Evolutionary conservation across 2,329 filamentous ascomycete species (phyloP).

Genomic region (Fusarium goolgardi): DNA sequence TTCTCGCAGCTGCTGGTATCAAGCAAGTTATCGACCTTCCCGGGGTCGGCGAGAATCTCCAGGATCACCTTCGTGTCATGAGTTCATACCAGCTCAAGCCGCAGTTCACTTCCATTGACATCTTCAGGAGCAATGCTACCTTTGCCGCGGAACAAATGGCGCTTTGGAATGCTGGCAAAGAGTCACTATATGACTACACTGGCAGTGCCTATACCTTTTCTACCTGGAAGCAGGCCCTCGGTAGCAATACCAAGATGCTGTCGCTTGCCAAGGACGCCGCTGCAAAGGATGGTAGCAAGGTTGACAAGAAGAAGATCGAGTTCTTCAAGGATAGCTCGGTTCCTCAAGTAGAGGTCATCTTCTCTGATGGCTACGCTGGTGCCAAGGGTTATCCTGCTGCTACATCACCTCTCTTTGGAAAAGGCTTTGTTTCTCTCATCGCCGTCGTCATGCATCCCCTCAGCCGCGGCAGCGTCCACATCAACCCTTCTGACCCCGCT

Average conservation of each 20-base stretch:
- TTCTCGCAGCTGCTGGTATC: slow-evolving; percentile 62
- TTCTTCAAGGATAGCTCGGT: slow-evolving; percentile 50
- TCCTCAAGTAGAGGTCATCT: slow-evolving; percentile 47
- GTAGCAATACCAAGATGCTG: slow-evolving; percentile 21
- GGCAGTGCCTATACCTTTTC: slow-evolving; percentile 38
- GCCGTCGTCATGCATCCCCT: slow-evolving; percentile 71
- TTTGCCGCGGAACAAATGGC: slow-evolving; percentile 36
- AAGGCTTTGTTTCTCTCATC: slow-evolving; percentile 59
- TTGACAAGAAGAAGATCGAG: slow-evolving; percentile 55
- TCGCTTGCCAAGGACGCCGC: slow-evolving; percentile 42
- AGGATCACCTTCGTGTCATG: slow-evolving; percentile 52
- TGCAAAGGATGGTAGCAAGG: slow-evolving; percentile 45
- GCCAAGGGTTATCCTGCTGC: slow-evolving; percentile 47
- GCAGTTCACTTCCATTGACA: slow-evolving; percentile 24
- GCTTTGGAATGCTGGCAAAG: slow-evolving; percentile 34
- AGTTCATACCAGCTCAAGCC: slow-evolving; percentile 50
- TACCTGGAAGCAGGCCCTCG: slow-evolving; percentile 39
- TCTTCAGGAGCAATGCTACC: slow-evolving; percentile 34
- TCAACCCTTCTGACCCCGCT: slow-evolving; percentile 29
- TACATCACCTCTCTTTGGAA: slow-evolving; percentile 37
- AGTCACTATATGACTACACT: slow-evolving; percentile 40
- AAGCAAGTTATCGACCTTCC: slow-evolving; percentile 63
- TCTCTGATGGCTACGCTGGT: slow-evolving; percentile 49
- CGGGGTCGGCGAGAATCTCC: slow-evolving; percentile 61
- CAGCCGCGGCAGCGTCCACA: slow-evolving; percentile 49